Base-by-base conservation (phyloP, 2,329 filamentous ascomycete genomes). In the Cytospora chrysosperma region DNA sequence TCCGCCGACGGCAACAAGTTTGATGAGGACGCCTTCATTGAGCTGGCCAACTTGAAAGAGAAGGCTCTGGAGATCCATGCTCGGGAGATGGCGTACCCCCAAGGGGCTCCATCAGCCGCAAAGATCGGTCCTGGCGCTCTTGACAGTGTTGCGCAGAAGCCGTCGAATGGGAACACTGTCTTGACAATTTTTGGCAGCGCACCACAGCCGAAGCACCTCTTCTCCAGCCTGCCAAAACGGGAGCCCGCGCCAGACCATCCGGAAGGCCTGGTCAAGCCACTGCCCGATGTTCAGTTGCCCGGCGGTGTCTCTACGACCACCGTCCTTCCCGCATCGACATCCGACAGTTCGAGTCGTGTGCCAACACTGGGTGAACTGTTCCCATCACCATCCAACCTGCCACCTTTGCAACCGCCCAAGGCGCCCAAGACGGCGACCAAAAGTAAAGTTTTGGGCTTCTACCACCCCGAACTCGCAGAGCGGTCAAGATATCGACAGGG, bases 151-250 rank as follows among this genome's bases (percentile, higher is more conserved):
- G 67, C 75, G 30, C 74, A 76, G 21, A 72, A 75, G 4, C 74
- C 75, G 27, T 73, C 79, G 24, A 68, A 74, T 72, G 79, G 68
- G 74, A 83, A 83, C 61, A 82, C 87, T 19, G 88, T 94, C 7
- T 79, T 97, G 63, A 94, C 91, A 0, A 79, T 96, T 1, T 88
- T 88, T 68, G 92, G 91, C 61, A 90, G 88, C 68, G 90, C 90
- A 49, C 87, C 88, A 1, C 87, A 87, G 53, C 84, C 90, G 40
- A 89, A 88, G 69, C 90, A 94, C 65, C 80, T 97, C 4, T 97
- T 95, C 74, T 96, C 94, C 4, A 96, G 93, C 74, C 79, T 97
- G 56, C 91, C 90, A 68, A 81, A 84, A 61, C 77, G 79, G 15
- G 66, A 71, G 1, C 74, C 76, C 28, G 67, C 71, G 8, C 68